Evolutionary conservation across 2,329 filamentous ascomycete species (phyloP).

Genomic region (Annulohypoxylon truncatum): DNA sequence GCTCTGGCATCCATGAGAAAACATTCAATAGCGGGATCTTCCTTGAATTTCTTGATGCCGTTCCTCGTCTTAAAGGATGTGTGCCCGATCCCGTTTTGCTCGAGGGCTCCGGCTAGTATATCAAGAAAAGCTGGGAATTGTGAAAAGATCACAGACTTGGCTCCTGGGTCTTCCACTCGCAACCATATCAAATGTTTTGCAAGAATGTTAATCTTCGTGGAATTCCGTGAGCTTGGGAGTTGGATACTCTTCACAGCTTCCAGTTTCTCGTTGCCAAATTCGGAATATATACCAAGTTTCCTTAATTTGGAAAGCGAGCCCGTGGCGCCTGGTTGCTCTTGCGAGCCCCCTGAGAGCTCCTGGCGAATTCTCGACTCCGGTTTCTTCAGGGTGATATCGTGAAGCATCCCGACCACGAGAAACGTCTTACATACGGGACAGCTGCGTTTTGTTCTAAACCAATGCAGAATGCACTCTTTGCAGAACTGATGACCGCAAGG

Average conservation of each 20-base stretch:
- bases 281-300: slow-evolving; percentile 75
- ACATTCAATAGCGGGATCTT: slow-evolving; percentile 78
- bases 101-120: slow-evolving; percentile 77
- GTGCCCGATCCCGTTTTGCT: slow-evolving; percentile 77
- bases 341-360: slow-evolving; percentile 59
- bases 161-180: slow-evolving; percentile 82
- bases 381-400: slow-evolving; percentile 87
- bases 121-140: slow-evolving; percentile 76
- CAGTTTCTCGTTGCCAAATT: slow-evolving; percentile 77
- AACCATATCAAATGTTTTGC: slow-evolving; percentile 88
- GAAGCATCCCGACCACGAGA: slow-evolving; percentile 75
- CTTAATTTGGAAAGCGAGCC: slow-evolving; percentile 42
- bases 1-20: slow-evolving; percentile 91
- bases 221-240: slow-evolving; percentile 78
- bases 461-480: slow-evolving; percentile 83
- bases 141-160: slow-evolving; percentile 94
- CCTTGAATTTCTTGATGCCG: slow-evolving; percentile 81
- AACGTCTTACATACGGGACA: slow-evolving; percentile 87
- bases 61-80: slow-evolving; percentile 74
- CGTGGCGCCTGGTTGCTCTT: neutral
- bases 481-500: slow-evolving; percentile 94
- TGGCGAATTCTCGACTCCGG: slow-evolving; percentile 76
- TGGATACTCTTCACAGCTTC: slow-evolving; percentile 86
- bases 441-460: slow-evolving; percentile 79
- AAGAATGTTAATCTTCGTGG: slow-evolving; percentile 89